A percentile compares a stretch with the other conserved stretches of the same genome.
Conservation (phyloP, 1,284 basidiomycete genomes). For the Tilletiaria anomala region DNA sequence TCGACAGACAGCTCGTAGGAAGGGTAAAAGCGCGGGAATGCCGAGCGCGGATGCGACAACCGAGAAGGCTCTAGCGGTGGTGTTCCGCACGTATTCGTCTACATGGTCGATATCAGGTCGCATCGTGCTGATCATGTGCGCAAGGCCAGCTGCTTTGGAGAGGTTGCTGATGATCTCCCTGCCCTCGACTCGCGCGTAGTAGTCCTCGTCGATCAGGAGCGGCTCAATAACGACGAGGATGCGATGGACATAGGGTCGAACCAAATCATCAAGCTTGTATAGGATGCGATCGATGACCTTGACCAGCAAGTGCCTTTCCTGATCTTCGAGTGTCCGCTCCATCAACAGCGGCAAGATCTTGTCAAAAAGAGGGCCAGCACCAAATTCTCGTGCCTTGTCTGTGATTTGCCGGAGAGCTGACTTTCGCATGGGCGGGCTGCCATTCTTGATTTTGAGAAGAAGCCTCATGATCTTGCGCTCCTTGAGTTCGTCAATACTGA, state of each 20-base stretch:
- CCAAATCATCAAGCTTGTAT: constrained; percentile 97
- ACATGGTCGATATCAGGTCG: constrained; percentile 98
- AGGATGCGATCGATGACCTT: constrained; percentile 98
- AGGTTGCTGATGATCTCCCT: constrained; percentile 98
- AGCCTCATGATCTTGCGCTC: constrained; percentile 99
- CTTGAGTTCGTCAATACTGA: constrained; percentile 97
- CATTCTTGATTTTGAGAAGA: constrained; percentile 98
- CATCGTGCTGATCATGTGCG: constrained; percentile 99
- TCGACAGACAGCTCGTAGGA: constrained; percentile 93
- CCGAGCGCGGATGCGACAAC: constrained; percentile 96
- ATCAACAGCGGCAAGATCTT: constrained; percentile 96
- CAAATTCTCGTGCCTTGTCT: constrained; percentile 98
- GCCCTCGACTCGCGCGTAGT: constrained; percentile 97
- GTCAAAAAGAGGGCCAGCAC: constrained; percentile 96
- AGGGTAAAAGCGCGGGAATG: constrained; percentile 90
- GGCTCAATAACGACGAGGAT: constrained; percentile 99
- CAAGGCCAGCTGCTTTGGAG: constrained; percentile 94
- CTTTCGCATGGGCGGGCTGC: constrained; percentile 93
- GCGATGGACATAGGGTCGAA: constrained; percentile 97
- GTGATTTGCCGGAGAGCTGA: constrained; percentile 94
- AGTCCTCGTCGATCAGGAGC: constrained; percentile 95
- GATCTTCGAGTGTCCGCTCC: constrained; percentile 96
- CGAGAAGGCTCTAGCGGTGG: constrained; percentile 94
- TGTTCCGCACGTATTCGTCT: constrained; percentile 98
- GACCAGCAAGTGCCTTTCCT: constrained; percentile 93